Evolutionary conservation across 2,329 filamentous ascomycete genomes (phyloP), one percentile per base, ranked within the genome.

Genomic region (Beauveria sp.): DNA sequence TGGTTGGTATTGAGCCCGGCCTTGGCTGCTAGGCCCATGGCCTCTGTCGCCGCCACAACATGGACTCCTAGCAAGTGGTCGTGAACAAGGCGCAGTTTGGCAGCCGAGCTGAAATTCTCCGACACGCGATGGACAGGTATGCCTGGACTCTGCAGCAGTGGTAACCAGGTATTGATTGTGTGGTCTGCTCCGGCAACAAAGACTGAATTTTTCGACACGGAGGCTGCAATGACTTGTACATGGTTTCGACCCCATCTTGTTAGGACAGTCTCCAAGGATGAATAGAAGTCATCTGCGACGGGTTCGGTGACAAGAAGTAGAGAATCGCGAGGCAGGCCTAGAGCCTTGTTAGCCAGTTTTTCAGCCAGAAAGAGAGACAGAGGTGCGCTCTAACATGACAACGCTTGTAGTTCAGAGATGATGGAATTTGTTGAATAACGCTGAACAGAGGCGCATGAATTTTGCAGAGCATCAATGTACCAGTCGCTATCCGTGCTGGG

Each of bases 21-120:
- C 28, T 73, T 73, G 14, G 79, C 77, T 2, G 80, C 80, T 26
- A 84, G 74, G 0, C 79, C 80, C 73, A 81, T 79, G 3, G 79
- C 81, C 64, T 84, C 81, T 34, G 77, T 77, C 1, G 78, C 76
- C 7, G 78, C 77, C 0, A 78, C 74, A 56, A 82, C 79, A 62
- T 84, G 80, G 34, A 82, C 78, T 1, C 77, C 80, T 0, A 78
- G 77, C 40, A 83, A 70, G 3, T 82, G 77, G 67, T 82, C 79
- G 67, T 81, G 79, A 24, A 81, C 74, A 72, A 82, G 80, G 65
- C 82, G 82, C 66, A 82, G 77, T 61, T 82, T 56, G 24, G n/a
- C n/a, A 22, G 59, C 59, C 18, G 45, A 22, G 28, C 34, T 16
- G 40, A 51, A 51, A 4, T 24, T 24, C 1, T 28, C 24, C 5